phyloP scores from a whole-genome alignment of 2,329 filamentous ascomycete genomes.

The Parastagonospora avenae region DNA sequence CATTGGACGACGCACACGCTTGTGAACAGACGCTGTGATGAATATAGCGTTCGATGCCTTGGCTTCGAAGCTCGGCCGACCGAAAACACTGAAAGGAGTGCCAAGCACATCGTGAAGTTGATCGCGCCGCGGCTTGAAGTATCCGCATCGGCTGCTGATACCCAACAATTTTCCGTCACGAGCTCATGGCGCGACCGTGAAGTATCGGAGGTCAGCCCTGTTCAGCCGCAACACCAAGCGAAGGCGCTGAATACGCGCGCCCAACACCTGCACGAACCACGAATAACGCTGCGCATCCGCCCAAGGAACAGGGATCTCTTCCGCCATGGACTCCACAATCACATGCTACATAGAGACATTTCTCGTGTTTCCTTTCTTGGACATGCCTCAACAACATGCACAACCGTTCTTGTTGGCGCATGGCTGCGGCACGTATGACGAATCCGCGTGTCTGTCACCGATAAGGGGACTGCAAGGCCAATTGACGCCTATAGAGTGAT shows the following conservation, averaged over 20 bases:
- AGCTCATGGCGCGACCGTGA: no score
- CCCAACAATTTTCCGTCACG: no score
- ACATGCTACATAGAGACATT: slow-evolving; percentile 14
- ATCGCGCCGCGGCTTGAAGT: no score
- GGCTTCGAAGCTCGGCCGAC: no score
- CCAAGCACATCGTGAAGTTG: no score
- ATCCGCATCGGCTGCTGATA: no score
- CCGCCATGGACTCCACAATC: slow-evolving; percentile 17
- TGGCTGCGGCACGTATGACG: slow-evolving; percentile 16
- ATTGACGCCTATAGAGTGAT: neutral
- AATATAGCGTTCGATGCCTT: no score
- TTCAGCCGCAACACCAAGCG: slow-evolving; percentile 15
- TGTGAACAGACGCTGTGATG: no score
- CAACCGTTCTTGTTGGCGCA: slow-evolving; percentile 10
- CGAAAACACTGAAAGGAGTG: no score
- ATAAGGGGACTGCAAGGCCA: neutral
- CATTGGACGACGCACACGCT: no score
- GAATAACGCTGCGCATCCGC: slow-evolving; percentile 7
- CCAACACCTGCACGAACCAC: slow-evolving; percentile 7
- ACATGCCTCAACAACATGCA: slow-evolving; percentile 11
- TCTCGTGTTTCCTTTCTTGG: slow-evolving; percentile 5
- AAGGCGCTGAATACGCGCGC: slow-evolving; percentile 11
- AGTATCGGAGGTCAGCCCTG: no score
- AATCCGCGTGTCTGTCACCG: slow-evolving; percentile 4
- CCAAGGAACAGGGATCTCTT: neutral